Evolutionary conservation across 768 basidiomycete genomes (phyloP), one percentile per base, ranked within the genome.

Genomic region (Hortiboletus flavorubellus): DNA sequence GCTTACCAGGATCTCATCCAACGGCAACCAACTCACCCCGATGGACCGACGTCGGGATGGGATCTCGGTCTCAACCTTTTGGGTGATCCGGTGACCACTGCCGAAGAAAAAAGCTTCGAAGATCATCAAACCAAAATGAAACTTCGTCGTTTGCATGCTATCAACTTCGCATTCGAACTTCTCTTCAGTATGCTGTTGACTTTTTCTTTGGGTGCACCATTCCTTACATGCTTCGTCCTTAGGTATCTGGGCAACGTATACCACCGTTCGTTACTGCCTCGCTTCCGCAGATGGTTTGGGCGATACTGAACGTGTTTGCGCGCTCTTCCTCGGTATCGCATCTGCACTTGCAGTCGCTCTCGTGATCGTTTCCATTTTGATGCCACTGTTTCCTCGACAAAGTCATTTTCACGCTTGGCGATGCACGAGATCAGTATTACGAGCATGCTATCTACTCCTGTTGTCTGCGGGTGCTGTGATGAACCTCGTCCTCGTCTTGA

Each of bases 231-330:
- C 11, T 26, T 21, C 39, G 10, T 48, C 14, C 12, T 2, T 51
- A 87, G 86, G 73, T 56, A 66, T 65, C 30, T 91, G 87, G 85
- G 78, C 81, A 29, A 64, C 75, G 8, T 90, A 87, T 66, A 85
- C 78, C 56, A 75, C 80, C 7, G 67, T 83, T 49, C 84, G 87
- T 42, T 91, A 90, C 65, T 84, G 79, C 61, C 62, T 89, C 11
- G 83, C 85, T 4, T 85, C 79, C 60, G 72, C 72, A 5, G 76
- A 78, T 44, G 71, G 72, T 53, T 69, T 82, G 11, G 72, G 72
- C 9, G 59, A 77, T 8, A 73, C 78, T 10, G 67, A 55, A 79
- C 52, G 72, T 75, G 34, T 68, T 76, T 62, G 48, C 49, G 46
- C 73, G 0, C 55, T 77, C 30, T 60, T 67, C 7, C 58, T 73